A percentile compares a stretch with the other conserved stretches of the same genome.
Conservation (phyloP, 164 flowering plant genomes). For the Nymphaea colorata region DNA sequence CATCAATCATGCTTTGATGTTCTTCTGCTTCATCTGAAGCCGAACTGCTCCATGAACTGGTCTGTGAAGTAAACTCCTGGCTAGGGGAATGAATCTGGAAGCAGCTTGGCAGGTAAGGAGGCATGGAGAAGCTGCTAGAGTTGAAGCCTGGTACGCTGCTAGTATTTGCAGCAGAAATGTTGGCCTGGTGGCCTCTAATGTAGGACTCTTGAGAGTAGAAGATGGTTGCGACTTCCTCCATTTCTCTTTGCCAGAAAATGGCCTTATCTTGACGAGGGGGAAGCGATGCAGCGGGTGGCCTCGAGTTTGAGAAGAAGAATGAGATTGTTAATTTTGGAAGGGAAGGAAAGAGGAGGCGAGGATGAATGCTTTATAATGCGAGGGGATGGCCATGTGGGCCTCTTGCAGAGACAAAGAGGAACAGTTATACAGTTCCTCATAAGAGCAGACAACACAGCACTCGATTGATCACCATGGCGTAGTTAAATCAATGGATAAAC, state of each 20-base stretch:
- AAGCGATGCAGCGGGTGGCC: background rate
- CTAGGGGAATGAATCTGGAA: background rate
- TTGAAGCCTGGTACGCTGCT: background rate
- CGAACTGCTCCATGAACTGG: slow-evolving; percentile 31
- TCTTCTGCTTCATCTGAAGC: slow-evolving; percentile 84
- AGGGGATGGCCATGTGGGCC: background rate
- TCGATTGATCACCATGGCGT: background rate
- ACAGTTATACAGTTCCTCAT: background rate
- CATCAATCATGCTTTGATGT: slow-evolving; percentile 48
- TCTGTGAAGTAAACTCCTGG: background rate
- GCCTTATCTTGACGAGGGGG: background rate
- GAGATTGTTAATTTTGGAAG: background rate
- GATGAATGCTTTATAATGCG: background rate
- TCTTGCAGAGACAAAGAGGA: background rate
- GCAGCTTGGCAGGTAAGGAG: background rate
- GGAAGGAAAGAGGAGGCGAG: background rate
- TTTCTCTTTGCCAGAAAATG: background rate
- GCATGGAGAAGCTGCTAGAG: background rate
- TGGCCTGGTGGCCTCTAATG: background rate
- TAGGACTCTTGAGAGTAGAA: background rate
- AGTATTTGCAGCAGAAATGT: background rate
- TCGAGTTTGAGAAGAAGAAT: background rate
- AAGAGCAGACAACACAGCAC: background rate
- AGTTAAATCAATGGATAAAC: background rate
- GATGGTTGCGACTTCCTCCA: background rate